phyloP scores from a whole-genome alignment of 192 early-diverging fungal genomes.

The Thoreauomyces humboldtii region DNA sequence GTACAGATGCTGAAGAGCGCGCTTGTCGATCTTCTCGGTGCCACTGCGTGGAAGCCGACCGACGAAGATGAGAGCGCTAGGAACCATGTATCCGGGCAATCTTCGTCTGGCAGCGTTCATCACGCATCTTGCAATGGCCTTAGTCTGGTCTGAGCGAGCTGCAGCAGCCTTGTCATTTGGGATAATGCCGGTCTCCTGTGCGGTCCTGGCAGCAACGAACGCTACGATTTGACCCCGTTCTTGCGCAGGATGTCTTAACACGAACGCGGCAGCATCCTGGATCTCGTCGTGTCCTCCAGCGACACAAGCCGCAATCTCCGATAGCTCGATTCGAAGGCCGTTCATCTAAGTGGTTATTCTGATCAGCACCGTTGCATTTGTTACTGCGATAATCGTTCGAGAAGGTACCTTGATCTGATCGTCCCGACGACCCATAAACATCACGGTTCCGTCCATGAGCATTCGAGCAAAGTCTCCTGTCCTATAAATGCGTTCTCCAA shows the following conservation, averaged over 20 bases:
- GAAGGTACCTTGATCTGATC: constrained; percentile 44
- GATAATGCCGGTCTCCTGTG: not conserved
- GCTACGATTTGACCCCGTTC: constrained; percentile 18
- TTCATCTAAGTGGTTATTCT: too few species aligned
- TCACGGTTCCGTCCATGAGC: constrained; percentile 24
- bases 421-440: constrained; percentile 32
- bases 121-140: not conserved
- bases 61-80: not conserved
- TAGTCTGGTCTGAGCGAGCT: not conserved
- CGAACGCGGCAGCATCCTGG: constrained; percentile 8
- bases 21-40: not conserved
- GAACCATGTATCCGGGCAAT: constrained; percentile 18
- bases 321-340: constrained; percentile 43
- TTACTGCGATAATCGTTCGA: constrained; percentile 46
- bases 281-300: not conserved
- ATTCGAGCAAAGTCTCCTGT: constrained; percentile 17
- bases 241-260: constrained; percentile 10
- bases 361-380: too few species aligned
- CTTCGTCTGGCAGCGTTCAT: not conserved
- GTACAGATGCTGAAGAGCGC: not conserved
- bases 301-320: constrained; percentile 28
- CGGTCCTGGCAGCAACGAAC: not conserved
- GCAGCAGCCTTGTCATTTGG: not conserved
- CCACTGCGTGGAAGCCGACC: constrained; percentile 5
- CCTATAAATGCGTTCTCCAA: not conserved